Evolutionary conservation across 176 grass and related monocot species (phyloP).

Genomic region (Triticum monococcum): DNA sequence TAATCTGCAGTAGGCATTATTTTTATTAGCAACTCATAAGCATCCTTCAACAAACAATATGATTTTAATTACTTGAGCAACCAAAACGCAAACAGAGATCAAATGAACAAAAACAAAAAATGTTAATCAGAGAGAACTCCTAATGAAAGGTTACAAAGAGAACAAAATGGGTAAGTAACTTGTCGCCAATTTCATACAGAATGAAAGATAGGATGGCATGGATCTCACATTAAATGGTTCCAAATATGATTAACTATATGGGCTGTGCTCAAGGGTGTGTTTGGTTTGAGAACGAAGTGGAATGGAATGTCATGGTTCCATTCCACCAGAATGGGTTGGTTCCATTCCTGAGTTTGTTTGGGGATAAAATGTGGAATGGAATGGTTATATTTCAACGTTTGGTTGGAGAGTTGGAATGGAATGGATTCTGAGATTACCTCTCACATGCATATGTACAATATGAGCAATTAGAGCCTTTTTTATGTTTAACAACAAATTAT

Average conservation of each 20-base stretch:
- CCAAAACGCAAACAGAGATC: neutral
- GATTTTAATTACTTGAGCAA: slow-evolving; percentile 21
- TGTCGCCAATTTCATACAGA: neutral
- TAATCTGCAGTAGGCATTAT: slow-evolving; percentile 64
- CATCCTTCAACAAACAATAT: neutral
- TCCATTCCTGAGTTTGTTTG: too few species aligned
- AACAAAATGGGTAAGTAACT: neutral
- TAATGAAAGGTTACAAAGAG: neutral
- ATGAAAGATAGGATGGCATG: slow-evolving; percentile 5
- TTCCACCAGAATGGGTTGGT: too few species aligned
- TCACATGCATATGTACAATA: too few species aligned
- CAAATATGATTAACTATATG: neutral
- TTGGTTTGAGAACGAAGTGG: too few species aligned
- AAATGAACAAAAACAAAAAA: slow-evolving; percentile 20
- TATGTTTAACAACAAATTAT: too few species aligned
- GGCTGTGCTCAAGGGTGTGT: neutral
- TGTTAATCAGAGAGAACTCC: neutral
- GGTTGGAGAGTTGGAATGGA: too few species aligned
- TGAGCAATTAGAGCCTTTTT: too few species aligned
- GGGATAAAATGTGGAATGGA: too few species aligned
- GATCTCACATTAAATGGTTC: neutral
- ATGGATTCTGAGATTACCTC: too few species aligned
- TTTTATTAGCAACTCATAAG: slow-evolving; percentile 7
- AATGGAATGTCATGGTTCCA: too few species aligned
- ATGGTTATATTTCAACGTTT: too few species aligned